Conservation (phyloP, 2,329 filamentous ascomycete genomes). For the Apiospora marii region DNA sequence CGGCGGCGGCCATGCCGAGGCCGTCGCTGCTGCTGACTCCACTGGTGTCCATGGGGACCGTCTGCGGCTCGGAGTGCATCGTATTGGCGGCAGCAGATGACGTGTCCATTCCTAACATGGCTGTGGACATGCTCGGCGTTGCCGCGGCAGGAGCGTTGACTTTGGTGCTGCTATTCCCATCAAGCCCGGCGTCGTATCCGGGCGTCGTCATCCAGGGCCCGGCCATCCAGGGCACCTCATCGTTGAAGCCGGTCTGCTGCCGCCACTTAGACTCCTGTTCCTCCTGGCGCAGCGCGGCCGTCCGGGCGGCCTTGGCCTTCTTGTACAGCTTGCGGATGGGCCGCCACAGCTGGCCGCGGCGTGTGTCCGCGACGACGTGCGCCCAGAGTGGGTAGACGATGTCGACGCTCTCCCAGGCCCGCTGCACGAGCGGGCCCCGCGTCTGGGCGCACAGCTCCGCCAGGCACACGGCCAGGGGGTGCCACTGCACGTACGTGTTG, state of each 20-base stretch:
- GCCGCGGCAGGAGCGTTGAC: neutral
- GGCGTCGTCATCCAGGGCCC: constrained; percentile 22
- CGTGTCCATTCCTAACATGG: neutral
- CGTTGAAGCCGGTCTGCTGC: constrained; percentile 25
- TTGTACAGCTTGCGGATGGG: constrained; percentile 61
- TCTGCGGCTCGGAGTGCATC: neutral
- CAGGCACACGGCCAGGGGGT: constrained; percentile 59
- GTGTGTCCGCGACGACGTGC: constrained; percentile 56
- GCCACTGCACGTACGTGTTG: constrained; percentile 62
- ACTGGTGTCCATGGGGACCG: neutral
- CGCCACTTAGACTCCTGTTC: constrained; percentile 8
- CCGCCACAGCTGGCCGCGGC: constrained; percentile 59
- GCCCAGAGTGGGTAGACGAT: constrained; percentile 52
- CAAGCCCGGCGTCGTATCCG: neutral
- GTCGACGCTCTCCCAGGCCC: constrained; percentile 59
- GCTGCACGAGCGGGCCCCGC: constrained; percentile 52
- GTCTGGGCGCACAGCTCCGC: constrained; percentile 60
- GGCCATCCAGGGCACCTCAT: constrained; percentile 23
- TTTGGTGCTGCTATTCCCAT: neutral
- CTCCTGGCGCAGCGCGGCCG: constrained; percentile 37
- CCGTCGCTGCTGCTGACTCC: neutral
- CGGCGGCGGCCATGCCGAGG: constrained; percentile 2
- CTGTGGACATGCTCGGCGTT: neutral
- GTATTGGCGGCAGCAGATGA: neutral
- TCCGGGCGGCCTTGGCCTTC: constrained; percentile 53